Percentiles rank a stretch among this genome's conserved stretches.
Evolutionary conservation across 345 rosid species (phyloP).

Genomic region (Eucalyptus cloeziana): DNA sequence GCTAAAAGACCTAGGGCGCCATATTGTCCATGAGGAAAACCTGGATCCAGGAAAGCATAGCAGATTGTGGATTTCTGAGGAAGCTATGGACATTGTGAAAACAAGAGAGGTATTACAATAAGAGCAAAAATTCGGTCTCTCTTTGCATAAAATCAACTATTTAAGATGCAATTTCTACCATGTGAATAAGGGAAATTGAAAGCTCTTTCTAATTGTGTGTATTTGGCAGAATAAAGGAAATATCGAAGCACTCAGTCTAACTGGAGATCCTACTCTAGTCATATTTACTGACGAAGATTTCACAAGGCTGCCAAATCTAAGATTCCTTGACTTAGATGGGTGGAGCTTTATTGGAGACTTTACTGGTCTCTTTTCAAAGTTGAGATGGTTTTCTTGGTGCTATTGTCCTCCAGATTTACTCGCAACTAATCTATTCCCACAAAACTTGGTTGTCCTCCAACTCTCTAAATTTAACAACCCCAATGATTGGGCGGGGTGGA

Average conservation of each 20-base stretch:
- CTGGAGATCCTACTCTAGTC: neutral
- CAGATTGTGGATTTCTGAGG: neutral
- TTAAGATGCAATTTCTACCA: neutral
- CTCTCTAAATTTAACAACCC: neutral
- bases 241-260: neutral
- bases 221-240: neutral
- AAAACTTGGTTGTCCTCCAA: neutral
- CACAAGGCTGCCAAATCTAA: neutral
- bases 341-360: neutral
- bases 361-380: neutral
- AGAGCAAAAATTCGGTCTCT: neutral
- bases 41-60: neutral
- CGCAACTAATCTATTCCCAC: neutral
- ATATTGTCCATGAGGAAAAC: neutral
- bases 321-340: neutral
- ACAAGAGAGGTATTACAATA: neutral
- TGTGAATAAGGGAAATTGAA: neutral
- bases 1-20: neutral
- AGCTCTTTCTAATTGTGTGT: neutral
- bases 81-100: neutral
- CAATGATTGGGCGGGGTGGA: neutral
- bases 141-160: neutral
- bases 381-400: neutral
- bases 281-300: neutral
- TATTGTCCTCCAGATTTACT: neutral